phyloP scores from a whole-genome alignment of 192 early-diverging fungal genomes.

The Coemansia sp. region DNA sequence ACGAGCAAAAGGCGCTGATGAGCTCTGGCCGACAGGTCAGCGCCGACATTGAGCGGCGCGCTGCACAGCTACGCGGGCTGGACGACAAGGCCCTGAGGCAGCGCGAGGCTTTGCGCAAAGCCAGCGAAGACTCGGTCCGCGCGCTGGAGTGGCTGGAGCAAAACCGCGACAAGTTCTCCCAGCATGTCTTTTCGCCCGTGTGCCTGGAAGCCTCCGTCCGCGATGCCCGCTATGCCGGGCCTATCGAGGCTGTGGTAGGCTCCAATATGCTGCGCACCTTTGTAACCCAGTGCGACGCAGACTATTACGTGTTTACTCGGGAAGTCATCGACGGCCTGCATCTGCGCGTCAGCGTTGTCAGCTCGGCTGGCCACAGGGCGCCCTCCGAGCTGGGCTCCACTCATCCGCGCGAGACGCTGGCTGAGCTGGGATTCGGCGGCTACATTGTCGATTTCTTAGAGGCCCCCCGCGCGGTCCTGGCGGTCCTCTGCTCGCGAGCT shows the following conservation, averaged over 20 bases:
- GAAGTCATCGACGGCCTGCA: conserved; percentile 65
- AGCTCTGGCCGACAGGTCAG: conserved; percentile 27
- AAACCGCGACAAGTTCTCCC: conserved; percentile 66
- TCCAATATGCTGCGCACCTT: conserved; percentile 68
- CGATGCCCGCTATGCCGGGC: conserved; percentile 61
- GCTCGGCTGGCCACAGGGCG: background rate
- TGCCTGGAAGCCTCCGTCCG: conserved; percentile 73
- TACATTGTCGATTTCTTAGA: conserved; percentile 77
- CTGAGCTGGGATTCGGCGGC: conserved; percentile 70
- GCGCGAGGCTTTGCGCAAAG: conserved; percentile 57
- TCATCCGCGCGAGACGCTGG: conserved; percentile 39
- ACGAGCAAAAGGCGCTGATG: conserved; percentile 50
- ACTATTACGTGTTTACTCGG: conserved; percentile 73
- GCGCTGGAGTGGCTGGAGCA: conserved; percentile 72
- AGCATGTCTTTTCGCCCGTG: conserved; percentile 73
- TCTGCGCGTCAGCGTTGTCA: conserved; percentile 65
- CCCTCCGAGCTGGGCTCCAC: conserved; percentile 13
- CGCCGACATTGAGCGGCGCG: conserved; percentile 35
- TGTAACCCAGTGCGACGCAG: conserved; percentile 74
- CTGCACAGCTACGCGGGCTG: conserved; percentile 59
- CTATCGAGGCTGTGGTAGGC: conserved; percentile 65
- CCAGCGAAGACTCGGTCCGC: conserved; percentile 59
- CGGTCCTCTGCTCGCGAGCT: conserved; percentile 64
- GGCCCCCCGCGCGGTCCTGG: conserved; percentile 66
- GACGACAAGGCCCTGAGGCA: conserved; percentile 62